Conservation (phyloP, 495 filamentous ascomycete genomes). For the Thermothielavioides terrestris region DNA sequence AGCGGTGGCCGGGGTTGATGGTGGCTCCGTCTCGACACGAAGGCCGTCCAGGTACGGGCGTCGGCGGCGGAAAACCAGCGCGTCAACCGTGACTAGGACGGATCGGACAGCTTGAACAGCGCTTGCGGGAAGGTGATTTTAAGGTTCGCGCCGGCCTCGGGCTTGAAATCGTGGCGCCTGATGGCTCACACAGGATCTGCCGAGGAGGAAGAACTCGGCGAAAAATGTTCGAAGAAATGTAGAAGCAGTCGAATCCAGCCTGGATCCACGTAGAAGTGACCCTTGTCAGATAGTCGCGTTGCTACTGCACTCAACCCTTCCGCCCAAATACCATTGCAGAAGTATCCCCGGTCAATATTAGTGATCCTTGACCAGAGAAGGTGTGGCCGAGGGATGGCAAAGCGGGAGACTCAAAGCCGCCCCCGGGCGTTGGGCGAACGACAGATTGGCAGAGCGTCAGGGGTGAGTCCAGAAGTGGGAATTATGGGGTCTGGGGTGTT, state of each 20-base stretch:
- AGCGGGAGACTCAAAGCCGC: background rate
- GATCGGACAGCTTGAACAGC: background rate
- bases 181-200: background rate
- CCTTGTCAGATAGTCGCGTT: background rate
- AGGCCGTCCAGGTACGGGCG: background rate
- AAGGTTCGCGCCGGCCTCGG: background rate
- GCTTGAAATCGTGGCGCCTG: background rate
- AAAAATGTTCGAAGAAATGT: background rate
- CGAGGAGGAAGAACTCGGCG: background rate
- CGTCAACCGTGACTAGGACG: background rate
- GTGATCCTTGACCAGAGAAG: background rate
- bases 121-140: background rate
- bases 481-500: background rate
- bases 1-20: background rate
- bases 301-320: background rate
- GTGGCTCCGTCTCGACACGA: background rate
- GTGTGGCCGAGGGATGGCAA: background rate
- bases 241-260: background rate
- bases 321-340: background rate
- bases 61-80: background rate
- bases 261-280: background rate
- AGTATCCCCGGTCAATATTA: slow-evolving; percentile 1
- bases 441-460: background rate
- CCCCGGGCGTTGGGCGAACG: slow-evolving; percentile 4
- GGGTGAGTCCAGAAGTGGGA: background rate